Percentiles rank a stretch among this genome's conserved stretches.
Conservation (phyloP, 1,139 yeast species). For the Entelexis sorbosivorans region DNA sequence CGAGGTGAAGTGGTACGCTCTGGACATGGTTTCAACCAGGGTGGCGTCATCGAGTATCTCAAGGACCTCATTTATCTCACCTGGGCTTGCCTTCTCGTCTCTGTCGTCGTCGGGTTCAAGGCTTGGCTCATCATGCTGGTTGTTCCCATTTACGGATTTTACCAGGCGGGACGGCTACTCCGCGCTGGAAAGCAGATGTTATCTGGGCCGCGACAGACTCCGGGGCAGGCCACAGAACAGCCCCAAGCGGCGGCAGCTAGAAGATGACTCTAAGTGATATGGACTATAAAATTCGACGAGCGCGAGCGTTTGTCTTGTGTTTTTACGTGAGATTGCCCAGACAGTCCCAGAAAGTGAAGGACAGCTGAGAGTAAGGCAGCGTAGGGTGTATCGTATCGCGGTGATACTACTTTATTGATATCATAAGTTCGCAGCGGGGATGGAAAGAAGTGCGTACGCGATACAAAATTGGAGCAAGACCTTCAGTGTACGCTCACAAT, state of each 20-base stretch:
- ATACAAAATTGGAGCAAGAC: too few relatives aligned
- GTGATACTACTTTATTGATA: too few relatives aligned
- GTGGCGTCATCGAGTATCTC: conserved; percentile 66
- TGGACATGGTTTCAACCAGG: conserved; percentile 56
- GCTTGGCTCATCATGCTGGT: conserved; percentile 45
- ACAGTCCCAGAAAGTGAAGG: too few relatives aligned
- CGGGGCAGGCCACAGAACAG: neutral
- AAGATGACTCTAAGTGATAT: too few relatives aligned
- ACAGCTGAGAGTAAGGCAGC: too few relatives aligned
- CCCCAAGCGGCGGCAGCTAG: neutral
- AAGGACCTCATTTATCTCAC: conserved; percentile 68
- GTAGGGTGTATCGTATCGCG: too few relatives aligned
- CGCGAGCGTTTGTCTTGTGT: too few relatives aligned
- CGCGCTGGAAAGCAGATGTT: conserved; percentile 23
- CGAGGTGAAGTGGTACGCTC: conserved; percentile 36
- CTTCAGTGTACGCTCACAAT: too few relatives aligned
- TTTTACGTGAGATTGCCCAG: too few relatives aligned
- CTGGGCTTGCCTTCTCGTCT: conserved; percentile 47
- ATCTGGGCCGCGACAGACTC: neutral
- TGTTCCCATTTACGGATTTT: conserved; percentile 46
- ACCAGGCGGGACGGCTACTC: conserved; percentile 39
- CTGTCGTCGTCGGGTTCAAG: conserved; percentile 47
- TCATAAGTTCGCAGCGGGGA: too few relatives aligned
- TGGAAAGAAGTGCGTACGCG: too few relatives aligned
- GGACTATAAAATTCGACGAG: too few relatives aligned